phyloP scores from a whole-genome alignment of 306 rosid genomes.

The Cyclanthera cordifolia region DNA sequence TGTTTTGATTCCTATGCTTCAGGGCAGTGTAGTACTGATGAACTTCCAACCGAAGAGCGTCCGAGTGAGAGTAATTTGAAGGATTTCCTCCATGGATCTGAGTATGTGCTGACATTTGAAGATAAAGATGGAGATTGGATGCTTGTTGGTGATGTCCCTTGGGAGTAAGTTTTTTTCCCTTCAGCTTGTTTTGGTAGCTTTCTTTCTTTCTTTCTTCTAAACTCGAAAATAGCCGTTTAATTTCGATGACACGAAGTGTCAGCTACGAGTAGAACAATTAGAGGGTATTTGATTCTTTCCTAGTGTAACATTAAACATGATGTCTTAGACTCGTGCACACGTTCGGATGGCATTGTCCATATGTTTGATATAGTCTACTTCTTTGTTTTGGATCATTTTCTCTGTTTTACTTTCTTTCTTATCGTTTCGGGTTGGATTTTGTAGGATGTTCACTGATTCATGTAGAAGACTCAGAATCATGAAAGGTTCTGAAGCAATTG shows the following conservation, averaged over 20 bases:
- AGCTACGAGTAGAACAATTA: neutral
- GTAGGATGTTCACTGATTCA: constrained; percentile 75
- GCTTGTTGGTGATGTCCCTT: constrained; percentile 98
- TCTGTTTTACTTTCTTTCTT: neutral
- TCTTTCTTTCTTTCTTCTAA: neutral
- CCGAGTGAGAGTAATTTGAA: constrained; percentile 62
- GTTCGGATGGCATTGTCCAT: neutral
- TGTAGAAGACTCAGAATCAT: constrained; percentile 78
- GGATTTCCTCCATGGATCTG: constrained; percentile 80
- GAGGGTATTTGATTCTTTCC: constrained; percentile 1
- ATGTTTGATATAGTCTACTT: neutral
- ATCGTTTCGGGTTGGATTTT: constrained; percentile 1
- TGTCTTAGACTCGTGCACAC: neutral
- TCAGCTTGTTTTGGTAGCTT: neutral
- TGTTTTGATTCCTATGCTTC: constrained; percentile 20
- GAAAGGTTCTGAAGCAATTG: constrained; percentile 90
- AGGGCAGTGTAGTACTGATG: constrained; percentile 71
- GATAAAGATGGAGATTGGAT: constrained; percentile 98
- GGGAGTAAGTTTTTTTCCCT: constrained; percentile 53
- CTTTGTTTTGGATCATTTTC: neutral
- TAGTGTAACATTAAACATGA: neutral
- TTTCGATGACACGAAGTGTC: neutral
- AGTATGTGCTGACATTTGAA: constrained; percentile 78
- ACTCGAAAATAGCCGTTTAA: neutral
- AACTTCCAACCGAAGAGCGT: constrained; percentile 55